A percentile compares a stretch with the other conserved stretches of the same genome.
Conservation (phyloP, 768 basidiomycete species). For the Pulveroboletus ravenelii region DNA sequence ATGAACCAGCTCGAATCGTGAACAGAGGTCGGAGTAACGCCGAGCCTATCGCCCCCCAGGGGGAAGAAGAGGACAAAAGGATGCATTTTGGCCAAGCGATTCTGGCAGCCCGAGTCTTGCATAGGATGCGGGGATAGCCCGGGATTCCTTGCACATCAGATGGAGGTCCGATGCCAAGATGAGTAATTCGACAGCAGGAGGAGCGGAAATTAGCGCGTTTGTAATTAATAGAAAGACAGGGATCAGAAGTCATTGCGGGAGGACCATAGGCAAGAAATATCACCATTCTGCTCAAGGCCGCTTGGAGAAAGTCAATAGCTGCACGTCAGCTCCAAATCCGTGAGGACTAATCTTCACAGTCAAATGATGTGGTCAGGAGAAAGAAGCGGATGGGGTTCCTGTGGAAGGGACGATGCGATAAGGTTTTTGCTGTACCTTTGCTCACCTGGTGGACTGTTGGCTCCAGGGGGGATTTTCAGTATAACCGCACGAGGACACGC, state of each 20-base stretch:
- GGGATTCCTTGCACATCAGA: background rate
- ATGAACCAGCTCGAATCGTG: background rate
- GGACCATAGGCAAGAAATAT: background rate
- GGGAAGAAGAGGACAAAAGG: background rate
- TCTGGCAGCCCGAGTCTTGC: background rate
- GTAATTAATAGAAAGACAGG: background rate
- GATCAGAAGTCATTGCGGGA: background rate
- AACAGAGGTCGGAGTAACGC: background rate
- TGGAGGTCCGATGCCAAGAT: background rate
- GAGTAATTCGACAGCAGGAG: background rate
- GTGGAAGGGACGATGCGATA: conserved; percentile 9
- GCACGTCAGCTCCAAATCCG: background rate
- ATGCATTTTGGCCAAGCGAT: background rate
- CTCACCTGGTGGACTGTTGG: background rate
- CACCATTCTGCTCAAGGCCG: background rate
- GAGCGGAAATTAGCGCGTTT: conserved; percentile 6
- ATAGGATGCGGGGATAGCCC: conserved; percentile 1
- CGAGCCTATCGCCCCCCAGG: background rate
- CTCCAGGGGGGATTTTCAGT: background rate
- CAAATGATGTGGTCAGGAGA: background rate
- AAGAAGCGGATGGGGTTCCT: background rate
- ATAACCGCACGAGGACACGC: background rate
- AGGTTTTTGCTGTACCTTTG: conserved; percentile 1
- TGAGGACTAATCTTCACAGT: background rate
- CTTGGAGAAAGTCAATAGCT: background rate